Evolutionary conservation across 1,139 yeast genomes (phyloP).

Genomic region (Kodamaea alishanica): DNA sequence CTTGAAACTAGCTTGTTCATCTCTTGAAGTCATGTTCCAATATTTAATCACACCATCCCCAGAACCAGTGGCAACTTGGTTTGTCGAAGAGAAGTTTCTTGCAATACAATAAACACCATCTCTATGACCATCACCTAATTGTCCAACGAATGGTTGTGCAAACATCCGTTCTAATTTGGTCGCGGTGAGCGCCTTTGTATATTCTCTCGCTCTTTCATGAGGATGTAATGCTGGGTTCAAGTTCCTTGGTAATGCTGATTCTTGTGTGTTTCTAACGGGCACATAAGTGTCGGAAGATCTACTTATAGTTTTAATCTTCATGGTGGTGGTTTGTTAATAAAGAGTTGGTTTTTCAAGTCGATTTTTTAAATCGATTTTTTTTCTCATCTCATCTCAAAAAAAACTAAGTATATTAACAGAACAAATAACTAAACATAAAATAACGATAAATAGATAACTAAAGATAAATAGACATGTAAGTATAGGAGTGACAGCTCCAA

Average conservation of each 20-base stretch:
- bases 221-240: constrained; percentile 95
- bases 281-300: constrained; percentile 89
- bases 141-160: constrained; percentile 96
- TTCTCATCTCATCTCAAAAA: not conserved
- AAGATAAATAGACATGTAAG: not conserved
- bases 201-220: constrained; percentile 94
- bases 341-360: not conserved
- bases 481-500: not conserved
- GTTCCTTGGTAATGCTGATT: constrained; percentile 82
- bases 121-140: constrained; percentile 89
- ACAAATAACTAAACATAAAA: no score
- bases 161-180: constrained; percentile 94
- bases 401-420: no score
- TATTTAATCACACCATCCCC: constrained; percentile 94
- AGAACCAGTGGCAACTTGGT: constrained; percentile 82
- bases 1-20: constrained; percentile 70
- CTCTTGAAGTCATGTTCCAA: constrained; percentile 80
- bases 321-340: constrained; percentile 12
- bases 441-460: not conserved
- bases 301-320: constrained; percentile 88
- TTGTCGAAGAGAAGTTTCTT: constrained; percentile 65
- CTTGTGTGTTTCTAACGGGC: constrained; percentile 88
- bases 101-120: constrained; percentile 95
- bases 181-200: constrained; percentile 90
- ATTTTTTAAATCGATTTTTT: no score